Base-by-base conservation (phyloP, 2,329 filamentous ascomycete genomes). In the Exserohilum rostratum region DNA sequence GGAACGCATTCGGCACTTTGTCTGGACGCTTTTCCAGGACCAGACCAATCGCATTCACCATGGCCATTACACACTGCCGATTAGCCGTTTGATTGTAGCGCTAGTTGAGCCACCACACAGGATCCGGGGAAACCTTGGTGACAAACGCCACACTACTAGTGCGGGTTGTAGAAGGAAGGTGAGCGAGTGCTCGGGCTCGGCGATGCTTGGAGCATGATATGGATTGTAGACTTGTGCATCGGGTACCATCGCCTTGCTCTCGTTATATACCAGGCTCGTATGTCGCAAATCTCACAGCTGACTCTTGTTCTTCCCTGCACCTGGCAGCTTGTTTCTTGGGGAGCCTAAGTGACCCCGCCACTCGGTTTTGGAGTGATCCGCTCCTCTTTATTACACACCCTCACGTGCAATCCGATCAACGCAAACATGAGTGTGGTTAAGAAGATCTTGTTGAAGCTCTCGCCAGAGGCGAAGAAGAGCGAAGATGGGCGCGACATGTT, bases 401-500 rank as follows among this genome's bases (percentile, higher is more conserved):
- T 40, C 15, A n/a, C 18, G 7, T 15, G n/a, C 17, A 25, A 9
- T 6, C 12, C n/a, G 20, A 10, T 17, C 12, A 3, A 12, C 34
- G 25, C 17, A 25, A 39, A 33, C 9, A 63, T 52, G 50, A 20
- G 31, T 9, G 44, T 13, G 27, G 18, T 40, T 17, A 52, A 33
- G 9, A 46, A 27, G 2, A 46, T 52, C 34, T n/a, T 39, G 12
- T 30, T 33, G 20, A 46, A 27, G 34, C 43, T 52, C 35, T 40
- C 30, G 34, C 50, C 50, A 3, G 42, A 37, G 42, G 34, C 50
- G n/a, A 45, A 52, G 11, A 60, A 60, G 15, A 53, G 54, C 17
- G 60, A 58, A 22, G 60, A 62, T 48, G 60, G 60, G 11, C 60
- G 60, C 37, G 60, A 62, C 38, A 58, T 55, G 57, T 20, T 62